phyloP scores from a whole-genome alignment of 2,329 filamentous ascomycete genomes.

The Calonectria hawksworthii region DNA sequence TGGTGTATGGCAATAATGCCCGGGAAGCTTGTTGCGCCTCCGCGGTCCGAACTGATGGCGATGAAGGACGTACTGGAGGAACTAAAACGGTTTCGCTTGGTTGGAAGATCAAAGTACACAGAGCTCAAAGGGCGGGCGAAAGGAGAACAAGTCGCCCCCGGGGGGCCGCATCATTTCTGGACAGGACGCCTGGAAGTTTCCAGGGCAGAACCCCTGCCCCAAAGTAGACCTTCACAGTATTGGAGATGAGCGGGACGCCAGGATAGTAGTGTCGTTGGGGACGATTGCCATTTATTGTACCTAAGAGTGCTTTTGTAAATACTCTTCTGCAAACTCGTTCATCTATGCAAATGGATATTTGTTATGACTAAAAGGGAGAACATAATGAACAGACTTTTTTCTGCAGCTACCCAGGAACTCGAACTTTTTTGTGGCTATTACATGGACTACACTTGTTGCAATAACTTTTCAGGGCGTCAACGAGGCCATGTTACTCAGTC shows the following conservation, averaged over 20 bases:
- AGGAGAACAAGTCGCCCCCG: slow-evolving; percentile 28
- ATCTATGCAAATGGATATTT: background rate
- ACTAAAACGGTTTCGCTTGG: slow-evolving; percentile 56
- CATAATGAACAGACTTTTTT: background rate
- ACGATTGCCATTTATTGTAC: background rate
- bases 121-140: slow-evolving; percentile 25
- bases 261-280: background rate
- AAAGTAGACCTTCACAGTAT: slow-evolving; percentile 28
- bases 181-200: slow-evolving; percentile 53
- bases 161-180: slow-evolving; percentile 54
- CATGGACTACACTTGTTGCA: background rate
- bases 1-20: slow-evolving; percentile 66
- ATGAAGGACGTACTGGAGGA: slow-evolving; percentile 61
- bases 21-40: slow-evolving; percentile 45
- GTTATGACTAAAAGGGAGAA: background rate
- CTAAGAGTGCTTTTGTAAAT: background rate
- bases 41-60: slow-evolving; percentile 46
- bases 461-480: background rate
- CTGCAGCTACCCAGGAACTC: background rate
- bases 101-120: slow-evolving; percentile 49
- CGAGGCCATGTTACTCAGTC: background rate
- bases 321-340: background rate
- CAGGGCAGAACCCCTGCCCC: slow-evolving; percentile 31
- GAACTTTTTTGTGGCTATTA: background rate
- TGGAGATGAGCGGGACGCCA: slow-evolving; percentile 15